Evolutionary conservation across 805 yeast genomes (phyloP).

Genomic region (Yamadazyma endophytica): DNA sequence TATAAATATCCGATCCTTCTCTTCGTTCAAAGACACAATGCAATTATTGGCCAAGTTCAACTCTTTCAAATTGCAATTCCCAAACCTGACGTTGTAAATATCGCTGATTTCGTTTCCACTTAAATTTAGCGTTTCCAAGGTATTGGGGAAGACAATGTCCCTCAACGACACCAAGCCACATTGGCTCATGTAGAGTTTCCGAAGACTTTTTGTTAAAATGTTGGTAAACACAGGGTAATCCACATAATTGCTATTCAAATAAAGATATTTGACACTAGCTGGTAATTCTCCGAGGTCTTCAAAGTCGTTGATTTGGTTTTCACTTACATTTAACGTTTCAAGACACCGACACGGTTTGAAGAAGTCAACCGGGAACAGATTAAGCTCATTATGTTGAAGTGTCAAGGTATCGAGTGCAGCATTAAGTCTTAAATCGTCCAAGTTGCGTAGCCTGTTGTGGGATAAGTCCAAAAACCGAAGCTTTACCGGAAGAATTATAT

Average conservation of each 20-base stretch:
- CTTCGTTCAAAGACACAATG: constrained; percentile 10
- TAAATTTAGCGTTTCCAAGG: constrained; percentile 12
- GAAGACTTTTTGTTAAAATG: constrained; percentile 15
- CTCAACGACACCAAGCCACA: constrained; percentile 16
- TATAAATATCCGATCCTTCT: no score
- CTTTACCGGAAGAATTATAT: constrained; percentile 8
- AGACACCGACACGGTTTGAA: constrained; percentile 10
- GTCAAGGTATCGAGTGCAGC: constrained; percentile 10
- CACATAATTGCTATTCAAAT: constrained; percentile 17
- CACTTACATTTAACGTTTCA: constrained; percentile 10
- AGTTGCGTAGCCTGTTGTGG: constrained; percentile 8
- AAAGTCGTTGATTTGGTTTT: constrained; percentile 17
- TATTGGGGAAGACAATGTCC: constrained; percentile 13
- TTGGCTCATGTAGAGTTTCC: constrained; percentile 14
- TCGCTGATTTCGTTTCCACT: constrained; percentile 14
- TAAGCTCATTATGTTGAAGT: constrained; percentile 12
- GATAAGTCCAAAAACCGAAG: constrained; percentile 14
- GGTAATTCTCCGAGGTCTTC: constrained; percentile 21
- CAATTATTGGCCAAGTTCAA: constrained; percentile 14
- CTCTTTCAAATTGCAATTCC: constrained; percentile 4
- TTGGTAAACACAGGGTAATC: constrained; percentile 15
- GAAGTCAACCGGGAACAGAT: constrained; percentile 12
- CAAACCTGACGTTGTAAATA: constrained; percentile 13
- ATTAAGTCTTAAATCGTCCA: constrained; percentile 12
- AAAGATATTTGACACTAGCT: constrained; percentile 9